A percentile compares a stretch with the other conserved stretches of the same genome.
Conservation (phyloP, 768 basidiomycete genomes). For the Exsudoporus frostii region DNA sequence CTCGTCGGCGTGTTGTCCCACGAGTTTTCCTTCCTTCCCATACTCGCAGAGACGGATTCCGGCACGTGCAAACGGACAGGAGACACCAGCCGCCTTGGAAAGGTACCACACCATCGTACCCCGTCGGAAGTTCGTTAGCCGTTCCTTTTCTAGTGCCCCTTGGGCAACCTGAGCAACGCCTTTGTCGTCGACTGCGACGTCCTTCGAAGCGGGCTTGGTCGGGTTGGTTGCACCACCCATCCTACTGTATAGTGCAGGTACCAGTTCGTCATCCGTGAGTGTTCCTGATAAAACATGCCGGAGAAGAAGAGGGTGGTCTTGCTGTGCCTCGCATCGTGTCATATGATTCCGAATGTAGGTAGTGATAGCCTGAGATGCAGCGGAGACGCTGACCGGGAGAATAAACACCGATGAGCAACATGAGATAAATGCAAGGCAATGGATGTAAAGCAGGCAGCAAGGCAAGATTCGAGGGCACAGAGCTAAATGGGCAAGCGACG, state of each 20-base stretch:
- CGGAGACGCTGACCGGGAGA: constrained; percentile 52
- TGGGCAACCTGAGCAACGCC: not conserved
- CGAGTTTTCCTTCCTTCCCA: constrained; percentile 41
- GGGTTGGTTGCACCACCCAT: constrained; percentile 61
- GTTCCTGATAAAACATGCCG: constrained; percentile 74
- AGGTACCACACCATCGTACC: constrained; percentile 84
- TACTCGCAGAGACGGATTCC: constrained; percentile 75
- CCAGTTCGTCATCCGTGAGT: constrained; percentile 66
- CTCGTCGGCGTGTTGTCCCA: constrained; percentile 26
- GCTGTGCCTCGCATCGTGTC: constrained; percentile 64
- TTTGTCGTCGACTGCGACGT: constrained; percentile 28
- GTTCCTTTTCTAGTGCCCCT: constrained; percentile 23
- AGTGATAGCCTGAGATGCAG: constrained; percentile 78
- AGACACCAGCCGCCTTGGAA: constrained; percentile 67
- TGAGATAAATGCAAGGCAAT: constrained; percentile 8
- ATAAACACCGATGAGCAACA: constrained; percentile 8
- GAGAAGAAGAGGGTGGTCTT: constrained; percentile 72
- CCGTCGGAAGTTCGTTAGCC: constrained; percentile 69
- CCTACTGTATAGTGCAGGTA: constrained; percentile 66
- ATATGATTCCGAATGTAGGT: constrained; percentile 78
- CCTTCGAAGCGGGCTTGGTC: constrained; percentile 21
- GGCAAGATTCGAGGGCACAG: constrained; percentile 7
- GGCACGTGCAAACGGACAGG: constrained; percentile 70
- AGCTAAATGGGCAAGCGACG: constrained; percentile 6
- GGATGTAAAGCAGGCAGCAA: constrained; percentile 2